A percentile compares a stretch with the other conserved stretches of the same genome.
Evolutionary conservation across 192 early-diverging fungal species (phyloP).

Genomic region (Mortierella alpina): DNA sequence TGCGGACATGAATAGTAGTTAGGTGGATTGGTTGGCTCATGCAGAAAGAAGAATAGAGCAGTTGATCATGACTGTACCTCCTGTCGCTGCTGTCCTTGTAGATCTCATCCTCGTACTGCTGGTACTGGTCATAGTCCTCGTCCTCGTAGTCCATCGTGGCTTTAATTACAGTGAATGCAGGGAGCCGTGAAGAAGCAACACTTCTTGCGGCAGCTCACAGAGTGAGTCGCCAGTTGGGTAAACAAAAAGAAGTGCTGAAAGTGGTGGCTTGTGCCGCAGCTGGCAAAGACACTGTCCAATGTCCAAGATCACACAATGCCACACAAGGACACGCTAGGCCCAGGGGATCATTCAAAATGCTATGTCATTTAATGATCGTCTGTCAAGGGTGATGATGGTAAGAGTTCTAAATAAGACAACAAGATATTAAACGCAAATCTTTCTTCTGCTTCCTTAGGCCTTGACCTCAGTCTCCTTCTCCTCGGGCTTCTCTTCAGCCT

Average conservation of each 20-base stretch:
- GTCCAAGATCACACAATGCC: not conserved
- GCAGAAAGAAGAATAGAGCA: not conserved
- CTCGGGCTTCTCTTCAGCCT: constrained; percentile 24
- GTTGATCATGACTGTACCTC: constrained; percentile 13
- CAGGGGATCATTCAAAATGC: not conserved
- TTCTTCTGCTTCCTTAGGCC: constrained; percentile 12
- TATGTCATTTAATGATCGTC: constrained; percentile 5
- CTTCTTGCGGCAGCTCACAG: not conserved
- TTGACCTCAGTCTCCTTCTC: constrained; percentile 7
- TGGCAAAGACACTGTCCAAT: no score
- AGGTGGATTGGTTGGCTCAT: not conserved
- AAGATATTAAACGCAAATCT: not conserved
- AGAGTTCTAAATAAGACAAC: not conserved
- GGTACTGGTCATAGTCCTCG: constrained; percentile 39
- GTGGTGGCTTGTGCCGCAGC: not conserved
- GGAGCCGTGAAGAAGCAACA: not conserved
- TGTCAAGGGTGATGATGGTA: no score
- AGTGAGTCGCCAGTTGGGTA: not conserved
- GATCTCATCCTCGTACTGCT: constrained; percentile 49
- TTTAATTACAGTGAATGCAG: not conserved
- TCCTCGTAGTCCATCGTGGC: constrained; percentile 45
- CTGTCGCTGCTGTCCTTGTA: constrained; percentile 40
- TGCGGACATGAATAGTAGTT: not conserved
- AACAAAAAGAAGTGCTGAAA: constrained; percentile 6
- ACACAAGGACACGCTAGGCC: not conserved